These are phyloP conservation scores for Fraxinus pennsylvanica DNA, from an alignment of 257 asterid genomes.

Conservation along the genomic window DNA sequence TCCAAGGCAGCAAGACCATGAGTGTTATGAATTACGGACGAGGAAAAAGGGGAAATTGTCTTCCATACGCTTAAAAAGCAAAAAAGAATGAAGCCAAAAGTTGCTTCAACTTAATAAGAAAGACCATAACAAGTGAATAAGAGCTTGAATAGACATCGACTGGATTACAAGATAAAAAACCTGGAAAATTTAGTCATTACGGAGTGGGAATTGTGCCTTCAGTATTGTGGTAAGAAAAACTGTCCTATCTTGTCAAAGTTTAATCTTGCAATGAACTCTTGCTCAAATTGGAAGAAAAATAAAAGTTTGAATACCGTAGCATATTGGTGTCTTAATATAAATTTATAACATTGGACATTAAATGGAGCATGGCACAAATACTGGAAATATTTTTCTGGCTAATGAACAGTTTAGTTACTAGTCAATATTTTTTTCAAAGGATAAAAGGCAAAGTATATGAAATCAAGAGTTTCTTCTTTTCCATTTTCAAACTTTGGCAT, in stretches of 20 bases:
- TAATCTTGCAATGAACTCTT: neutral
- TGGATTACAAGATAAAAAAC: neutral
- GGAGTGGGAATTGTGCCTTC: neutral
- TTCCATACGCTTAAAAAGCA: neutral
- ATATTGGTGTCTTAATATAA: neutral
- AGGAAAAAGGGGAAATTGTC: neutral
- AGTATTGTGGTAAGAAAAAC: neutral
- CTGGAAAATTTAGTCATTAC: neutral
- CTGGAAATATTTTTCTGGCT: neutral
- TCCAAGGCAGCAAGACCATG: slow-evolving; percentile 6
- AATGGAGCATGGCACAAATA: neutral
- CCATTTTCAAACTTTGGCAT: neutral
- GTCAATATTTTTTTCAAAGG: neutral
- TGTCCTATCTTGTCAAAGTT: neutral
- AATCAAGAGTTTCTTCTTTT: neutral
- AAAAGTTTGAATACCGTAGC: neutral
- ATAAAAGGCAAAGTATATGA: neutral
- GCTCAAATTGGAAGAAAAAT: neutral
- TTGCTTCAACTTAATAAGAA: neutral
- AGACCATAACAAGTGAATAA: neutral
- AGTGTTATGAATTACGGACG: neutral
- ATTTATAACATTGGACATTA: neutral
- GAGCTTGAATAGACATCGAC: neutral
- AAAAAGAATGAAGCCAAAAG: neutral
- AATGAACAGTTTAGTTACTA: neutral